phyloP scores from a whole-genome alignment of 305 asterid genomes.

The Fraxinus dipetala region DNA sequence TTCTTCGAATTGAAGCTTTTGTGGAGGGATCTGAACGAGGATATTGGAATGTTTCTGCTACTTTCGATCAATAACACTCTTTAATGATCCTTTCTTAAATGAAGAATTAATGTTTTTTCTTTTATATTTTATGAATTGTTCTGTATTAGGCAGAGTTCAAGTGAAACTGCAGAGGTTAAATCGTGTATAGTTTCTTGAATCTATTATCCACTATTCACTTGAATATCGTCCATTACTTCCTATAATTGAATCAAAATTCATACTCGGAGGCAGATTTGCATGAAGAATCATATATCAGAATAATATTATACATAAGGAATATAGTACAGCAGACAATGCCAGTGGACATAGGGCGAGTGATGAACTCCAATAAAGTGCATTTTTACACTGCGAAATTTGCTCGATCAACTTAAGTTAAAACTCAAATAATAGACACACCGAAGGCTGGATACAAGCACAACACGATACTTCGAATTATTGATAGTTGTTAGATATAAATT shows the following conservation, averaged over 20 bases:
- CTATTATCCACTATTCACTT: too few species aligned
- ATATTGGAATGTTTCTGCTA: not conserved
- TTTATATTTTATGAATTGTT: too few species aligned
- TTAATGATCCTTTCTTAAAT: not conserved
- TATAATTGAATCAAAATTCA: too few species aligned
- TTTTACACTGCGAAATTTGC: not conserved
- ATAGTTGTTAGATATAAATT: not conserved
- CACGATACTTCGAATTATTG: not conserved
- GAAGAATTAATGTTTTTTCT: not conserved
- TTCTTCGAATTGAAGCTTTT: not conserved
- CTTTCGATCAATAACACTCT: not conserved
- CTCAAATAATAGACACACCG: not conserved
- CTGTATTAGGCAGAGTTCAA: too few species aligned
- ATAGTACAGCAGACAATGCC: not conserved
- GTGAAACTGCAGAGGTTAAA: too few species aligned
- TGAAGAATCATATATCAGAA: not conserved
- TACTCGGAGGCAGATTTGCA: too few species aligned
- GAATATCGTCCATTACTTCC: too few species aligned
- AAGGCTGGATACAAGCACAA: not conserved
- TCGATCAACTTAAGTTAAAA: not conserved
- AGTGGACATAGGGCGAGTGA: not conserved
- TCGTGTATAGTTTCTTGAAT: too few species aligned
- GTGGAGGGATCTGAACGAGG: slow-evolving; percentile 67
- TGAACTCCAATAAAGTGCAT: not conserved
- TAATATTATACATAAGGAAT: not conserved